Evolutionary conservation across 192 early-diverging fungal genomes (phyloP).

Genomic region (Backusella psychrophila): DNA sequence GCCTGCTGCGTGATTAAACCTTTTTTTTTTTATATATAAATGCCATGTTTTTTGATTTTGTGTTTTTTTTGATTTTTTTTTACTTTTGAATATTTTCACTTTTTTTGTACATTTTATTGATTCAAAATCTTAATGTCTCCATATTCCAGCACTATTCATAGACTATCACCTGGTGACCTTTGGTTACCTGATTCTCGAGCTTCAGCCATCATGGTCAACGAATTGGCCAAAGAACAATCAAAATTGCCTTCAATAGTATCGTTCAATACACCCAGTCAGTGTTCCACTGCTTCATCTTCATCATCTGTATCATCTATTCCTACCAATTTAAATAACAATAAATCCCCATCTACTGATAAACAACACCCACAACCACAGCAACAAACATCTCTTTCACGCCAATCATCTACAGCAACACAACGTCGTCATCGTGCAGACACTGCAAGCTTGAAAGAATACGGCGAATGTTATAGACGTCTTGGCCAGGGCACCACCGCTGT

Average conservation of each 20-base stretch:
- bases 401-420: conserved; percentile 3
- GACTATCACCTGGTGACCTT: conserved; percentile 11
- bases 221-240: conserved; percentile 4
- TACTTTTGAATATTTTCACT: background rate
- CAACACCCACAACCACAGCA: background rate
- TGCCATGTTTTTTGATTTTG: conserved; percentile 6
- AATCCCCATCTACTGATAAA: background rate
- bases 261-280: background rate
- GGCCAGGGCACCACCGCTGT: conserved; percentile 92
- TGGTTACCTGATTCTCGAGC: conserved; percentile 15
- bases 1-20: conserved; percentile 4
- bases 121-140: background rate
- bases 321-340: background rate
- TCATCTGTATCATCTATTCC: conserved; percentile 5
- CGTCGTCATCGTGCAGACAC: conserved; percentile 20
- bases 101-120: background rate
- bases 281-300: background rate
- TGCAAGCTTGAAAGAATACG: conserved; percentile 34
- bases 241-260: background rate
- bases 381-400: background rate
- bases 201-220: background rate
- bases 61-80: background rate
- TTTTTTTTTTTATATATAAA: conserved; percentile 7
- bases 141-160: conserved; percentile 8
- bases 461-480: conserved; percentile 59